These are phyloP conservation scores for Phytophthora fragariae DNA, from an alignment of 352 stramenopile genomes.

Conservation along the genomic window DNA sequence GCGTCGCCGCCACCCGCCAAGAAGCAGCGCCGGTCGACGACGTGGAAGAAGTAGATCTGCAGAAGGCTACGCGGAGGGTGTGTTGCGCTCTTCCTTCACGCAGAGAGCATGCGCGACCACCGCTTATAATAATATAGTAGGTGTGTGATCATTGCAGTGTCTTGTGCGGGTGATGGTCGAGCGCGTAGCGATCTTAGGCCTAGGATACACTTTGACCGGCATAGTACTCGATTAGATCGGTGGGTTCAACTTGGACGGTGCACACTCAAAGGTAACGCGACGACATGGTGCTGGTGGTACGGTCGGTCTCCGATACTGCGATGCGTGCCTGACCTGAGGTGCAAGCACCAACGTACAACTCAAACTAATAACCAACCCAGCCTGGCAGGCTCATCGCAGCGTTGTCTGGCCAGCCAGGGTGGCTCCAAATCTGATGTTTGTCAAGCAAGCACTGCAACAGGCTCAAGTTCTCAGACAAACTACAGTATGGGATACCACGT, in stretches of 20 bases:
- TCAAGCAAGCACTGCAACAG: background rate
- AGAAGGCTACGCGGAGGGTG: background rate
- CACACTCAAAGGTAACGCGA: background rate
- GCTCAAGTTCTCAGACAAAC: background rate
- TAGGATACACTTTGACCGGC: background rate
- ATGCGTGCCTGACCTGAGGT: background rate
- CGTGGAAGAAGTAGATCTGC: slow-evolving; percentile 43
- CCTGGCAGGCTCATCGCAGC: background rate
- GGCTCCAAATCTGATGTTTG: too few species aligned
- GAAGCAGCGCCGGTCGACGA: slow-evolving; percentile 45
- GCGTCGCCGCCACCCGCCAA: slow-evolving; percentile 54
- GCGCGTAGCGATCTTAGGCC: background rate
- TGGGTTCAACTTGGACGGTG: slow-evolving; percentile 1
- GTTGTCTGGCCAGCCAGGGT: background rate
- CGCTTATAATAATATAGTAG: slow-evolving; percentile 6
- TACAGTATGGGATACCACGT: background rate
- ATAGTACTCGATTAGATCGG: slow-evolving; percentile 1
- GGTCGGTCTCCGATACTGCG: background rate
- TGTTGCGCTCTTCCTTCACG: background rate
- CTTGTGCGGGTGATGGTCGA: background rate
- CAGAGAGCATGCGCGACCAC: background rate
- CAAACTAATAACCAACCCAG: background rate
- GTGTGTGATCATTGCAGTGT: slow-evolving; percentile 2
- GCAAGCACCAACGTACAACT: background rate
- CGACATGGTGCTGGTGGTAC: background rate